A percentile compares a stretch with the other conserved stretches of the same genome.
These are phyloP conservation scores for Aspergillus leporis DNA, from an alignment of 495 filamentous ascomycete genomes.

Conservation along the genomic window DNA sequence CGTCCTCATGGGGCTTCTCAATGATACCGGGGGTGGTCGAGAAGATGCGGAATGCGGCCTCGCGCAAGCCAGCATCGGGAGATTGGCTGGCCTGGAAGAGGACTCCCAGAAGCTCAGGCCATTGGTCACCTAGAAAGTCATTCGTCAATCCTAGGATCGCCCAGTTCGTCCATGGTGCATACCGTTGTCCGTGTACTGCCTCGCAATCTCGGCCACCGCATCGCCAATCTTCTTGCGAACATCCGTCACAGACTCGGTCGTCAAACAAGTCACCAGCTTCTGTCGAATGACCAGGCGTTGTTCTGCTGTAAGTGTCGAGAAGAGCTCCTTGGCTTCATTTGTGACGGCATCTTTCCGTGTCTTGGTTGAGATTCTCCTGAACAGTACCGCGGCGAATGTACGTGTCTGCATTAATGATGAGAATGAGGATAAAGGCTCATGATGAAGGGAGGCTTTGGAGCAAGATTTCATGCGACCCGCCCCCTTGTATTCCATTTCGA, in stretches of 20 bases:
- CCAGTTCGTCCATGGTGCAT: conserved; percentile 32
- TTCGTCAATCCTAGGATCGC: conserved; percentile 21
- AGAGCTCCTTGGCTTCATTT: conserved; percentile 77
- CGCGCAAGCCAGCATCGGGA: conserved; percentile 74
- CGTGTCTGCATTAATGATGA: conserved; percentile 58
- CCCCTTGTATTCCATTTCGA: conserved; percentile 1
- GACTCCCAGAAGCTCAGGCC: conserved; percentile 84
- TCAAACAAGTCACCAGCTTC: conserved; percentile 76
- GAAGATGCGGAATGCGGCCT: conserved; percentile 91
- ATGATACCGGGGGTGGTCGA: conserved; percentile 94
- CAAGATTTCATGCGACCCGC: conserved; percentile 5
- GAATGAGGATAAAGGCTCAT: not conserved
- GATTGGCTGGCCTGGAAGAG: conserved; percentile 89
- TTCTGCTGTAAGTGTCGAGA: conserved; percentile 68
- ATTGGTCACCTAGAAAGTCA: conserved; percentile 65
- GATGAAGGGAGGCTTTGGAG: not conserved
- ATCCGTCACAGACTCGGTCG: conserved; percentile 63
- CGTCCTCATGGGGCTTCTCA: conserved; percentile 89
- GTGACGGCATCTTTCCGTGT: conserved; percentile 70
- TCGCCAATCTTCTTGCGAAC: conserved; percentile 96
- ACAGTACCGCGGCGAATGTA: conserved; percentile 89
- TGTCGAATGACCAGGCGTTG: conserved; percentile 75
- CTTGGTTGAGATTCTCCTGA: conserved; percentile 88
- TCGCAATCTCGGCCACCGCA: conserved; percentile 89
- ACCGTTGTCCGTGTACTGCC: conserved; percentile 93